Evolutionary conservation across 73 alveolate genomes (phyloP).

Genomic region (Paramecium octaurelia): DNA sequence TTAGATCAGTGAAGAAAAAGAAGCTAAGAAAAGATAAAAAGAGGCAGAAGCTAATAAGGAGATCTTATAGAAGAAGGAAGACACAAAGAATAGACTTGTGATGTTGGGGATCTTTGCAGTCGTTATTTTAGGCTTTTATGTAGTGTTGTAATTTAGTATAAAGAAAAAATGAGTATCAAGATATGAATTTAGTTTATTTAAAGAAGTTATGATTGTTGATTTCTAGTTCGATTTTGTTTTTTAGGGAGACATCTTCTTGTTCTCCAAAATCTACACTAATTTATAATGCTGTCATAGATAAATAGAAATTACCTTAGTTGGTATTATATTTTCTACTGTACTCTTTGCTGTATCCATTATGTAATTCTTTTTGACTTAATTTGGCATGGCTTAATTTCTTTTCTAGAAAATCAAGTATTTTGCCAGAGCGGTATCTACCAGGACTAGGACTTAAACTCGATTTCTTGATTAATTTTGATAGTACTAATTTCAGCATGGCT

Average conservation of each 20-base stretch:
- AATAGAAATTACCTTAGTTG: background rate
- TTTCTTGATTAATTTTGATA: background rate
- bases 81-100: background rate
- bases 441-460: slow-evolving; percentile 43
- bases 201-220: background rate
- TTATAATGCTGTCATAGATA: background rate
- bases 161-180: slow-evolving; percentile 23
- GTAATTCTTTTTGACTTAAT: background rate
- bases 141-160: background rate
- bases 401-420: slow-evolving; percentile 25
- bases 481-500: background rate
- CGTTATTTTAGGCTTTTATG: slow-evolving; percentile 1
- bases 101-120: background rate
- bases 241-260: background rate
- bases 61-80: background rate
- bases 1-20: background rate
- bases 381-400: slow-evolving; percentile 35
- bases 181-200: background rate
- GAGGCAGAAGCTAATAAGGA: background rate
- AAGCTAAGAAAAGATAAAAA: background rate
- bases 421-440: slow-evolving; percentile 33
- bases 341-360: background rate
- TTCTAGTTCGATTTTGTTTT: background rate
- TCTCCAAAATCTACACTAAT: slow-evolving; percentile 3
- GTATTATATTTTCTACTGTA: background rate